Evolutionary conservation across 495 filamentous ascomycete species (phyloP), one percentile per base, ranked within the genome.

Genomic region (Penicillium taxi): DNA sequence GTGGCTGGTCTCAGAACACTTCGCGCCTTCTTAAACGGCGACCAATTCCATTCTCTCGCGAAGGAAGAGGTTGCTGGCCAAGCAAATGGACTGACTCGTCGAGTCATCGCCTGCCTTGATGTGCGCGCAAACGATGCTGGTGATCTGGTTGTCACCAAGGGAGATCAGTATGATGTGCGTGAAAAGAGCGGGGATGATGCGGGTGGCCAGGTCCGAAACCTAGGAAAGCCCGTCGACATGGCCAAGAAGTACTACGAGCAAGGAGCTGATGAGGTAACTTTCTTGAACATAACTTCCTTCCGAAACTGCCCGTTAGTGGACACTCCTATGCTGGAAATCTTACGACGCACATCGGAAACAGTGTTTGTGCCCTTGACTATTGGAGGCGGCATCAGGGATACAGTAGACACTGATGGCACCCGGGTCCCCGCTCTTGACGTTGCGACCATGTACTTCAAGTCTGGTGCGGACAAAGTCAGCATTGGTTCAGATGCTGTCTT

Each of bases 121-220:
- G 91, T 98, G 19, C 82, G 91, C 6, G 77, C 91, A n/a, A 96
- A 98, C 56, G 93, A 98, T 56, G 68, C 82, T 31, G 93, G 93
- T 4, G 93, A 96, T 58, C 64, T 98, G 12, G 93, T 98, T 0
- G 91, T 98, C 11, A 98, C 91, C 4, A 98, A 98, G 63, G 91
- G 91, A 6, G 91, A 98, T 56, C 91, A 96, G 52, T 98, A 98
- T 62, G 91, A 98, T 52, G 91, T 98, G n/a, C 82, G 91, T n/a
- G 91, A 96, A 53, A 94, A 94, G 61, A 67, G 58, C 36, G 66
- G 59, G 8, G 53, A 61, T 13, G 52, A 69, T 6, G 61, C 65
- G n/a, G 77, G 72, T 32, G 79, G 87, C 14, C 71, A 78, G 35
- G 91, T 98, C 21, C 75, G 91, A 37, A 98, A 96, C 54, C 65